Conservation (phyloP, 495 filamentous ascomycete genomes). For the Immersiella caudata region DNA sequence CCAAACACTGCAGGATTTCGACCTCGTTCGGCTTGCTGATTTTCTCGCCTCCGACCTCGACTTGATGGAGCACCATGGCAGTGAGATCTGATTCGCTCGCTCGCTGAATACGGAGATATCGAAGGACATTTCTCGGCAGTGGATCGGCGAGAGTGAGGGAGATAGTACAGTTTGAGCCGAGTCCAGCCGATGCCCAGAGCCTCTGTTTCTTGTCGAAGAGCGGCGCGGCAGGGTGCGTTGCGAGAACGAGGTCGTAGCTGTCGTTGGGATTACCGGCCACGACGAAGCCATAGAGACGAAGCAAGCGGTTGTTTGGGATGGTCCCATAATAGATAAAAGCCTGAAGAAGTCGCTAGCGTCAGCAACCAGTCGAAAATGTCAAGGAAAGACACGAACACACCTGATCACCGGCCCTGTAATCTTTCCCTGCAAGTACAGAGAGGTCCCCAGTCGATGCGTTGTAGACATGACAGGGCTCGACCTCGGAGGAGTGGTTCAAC, state of each 20-base stretch:
- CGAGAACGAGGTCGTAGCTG: slow-evolving; percentile 39
- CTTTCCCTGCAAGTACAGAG: slow-evolving; percentile 37
- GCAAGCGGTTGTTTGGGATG: slow-evolving; percentile 38
- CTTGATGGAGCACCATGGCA: too few relatives aligned
- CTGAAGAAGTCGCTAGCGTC: slow-evolving; percentile 1
- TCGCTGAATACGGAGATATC: slow-evolving; percentile 39
- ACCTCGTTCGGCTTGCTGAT: slow-evolving; percentile 38
- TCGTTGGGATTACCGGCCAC: slow-evolving; percentile 38
- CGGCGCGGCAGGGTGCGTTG: slow-evolving; percentile 35
- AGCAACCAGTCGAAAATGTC: too few relatives aligned
- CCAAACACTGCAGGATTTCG: slow-evolving; percentile 34
- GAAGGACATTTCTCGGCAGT: slow-evolving; percentile 36
- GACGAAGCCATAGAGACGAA: slow-evolving; percentile 41
- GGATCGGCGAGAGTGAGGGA: slow-evolving; percentile 38
- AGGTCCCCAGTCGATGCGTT: slow-evolving; percentile 31
- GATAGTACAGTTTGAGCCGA: slow-evolving; percentile 37
- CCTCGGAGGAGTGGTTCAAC: slow-evolving; percentile 41
- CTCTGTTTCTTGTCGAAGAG: slow-evolving; percentile 38
- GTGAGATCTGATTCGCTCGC: slow-evolving; percentile 32
- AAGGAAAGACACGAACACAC: slow-evolving; percentile 29
- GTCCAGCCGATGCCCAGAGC: slow-evolving; percentile 37
- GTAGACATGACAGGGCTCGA: slow-evolving; percentile 39
- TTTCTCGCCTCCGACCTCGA: too few relatives aligned
- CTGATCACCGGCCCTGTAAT: slow-evolving; percentile 37
- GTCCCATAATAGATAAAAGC: slow-evolving; percentile 38